Conservation (phyloP, 1,139 yeast genomes). For the Kurtzmaniella natalensis region DNA sequence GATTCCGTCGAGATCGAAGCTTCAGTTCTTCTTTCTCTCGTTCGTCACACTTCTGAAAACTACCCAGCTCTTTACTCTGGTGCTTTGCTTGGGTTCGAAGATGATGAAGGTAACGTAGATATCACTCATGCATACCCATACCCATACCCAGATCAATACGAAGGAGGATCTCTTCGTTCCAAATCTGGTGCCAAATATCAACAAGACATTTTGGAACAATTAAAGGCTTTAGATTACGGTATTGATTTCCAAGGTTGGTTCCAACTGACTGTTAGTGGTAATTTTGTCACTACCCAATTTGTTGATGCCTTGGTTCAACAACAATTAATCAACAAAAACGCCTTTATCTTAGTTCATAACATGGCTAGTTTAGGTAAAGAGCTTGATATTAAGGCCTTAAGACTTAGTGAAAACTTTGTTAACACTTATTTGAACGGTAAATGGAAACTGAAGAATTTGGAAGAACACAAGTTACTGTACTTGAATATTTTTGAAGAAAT, state of each 20-base stretch:
- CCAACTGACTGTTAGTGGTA: constrained; percentile 66
- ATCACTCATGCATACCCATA: constrained; percentile 67
- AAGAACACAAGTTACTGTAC: constrained; percentile 58
- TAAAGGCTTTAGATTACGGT: constrained; percentile 64
- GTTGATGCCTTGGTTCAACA: constrained; percentile 65
- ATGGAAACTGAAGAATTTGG: constrained; percentile 66
- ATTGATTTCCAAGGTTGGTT: constrained; percentile 82
- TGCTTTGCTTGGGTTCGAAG: constrained; percentile 73
- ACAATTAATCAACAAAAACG: constrained; percentile 61
- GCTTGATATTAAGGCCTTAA: constrained; percentile 63
- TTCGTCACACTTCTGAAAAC: constrained; percentile 69
- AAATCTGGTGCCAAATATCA: constrained; percentile 67
- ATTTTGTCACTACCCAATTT: constrained; percentile 59
- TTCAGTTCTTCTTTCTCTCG: constrained; percentile 63
- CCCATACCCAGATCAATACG: constrained; percentile 51
- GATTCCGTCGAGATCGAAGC: constrained; percentile 47
- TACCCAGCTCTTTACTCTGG: constrained; percentile 71
- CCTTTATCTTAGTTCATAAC: constrained; percentile 70
- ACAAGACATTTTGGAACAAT: constrained; percentile 59
- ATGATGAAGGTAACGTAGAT: constrained; percentile 45
- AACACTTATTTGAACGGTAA: constrained; percentile 52
- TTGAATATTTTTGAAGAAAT: constrained; percentile 71
- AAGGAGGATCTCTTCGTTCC: constrained; percentile 51
- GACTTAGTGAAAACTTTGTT: constrained; percentile 63
- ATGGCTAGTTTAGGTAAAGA: constrained; percentile 63